Percentiles rank a stretch among this genome's conserved stretches.
These are phyloP conservation scores for Linnemannia exigua DNA, from an alignment of 192 early-diverging fungal genomes.

Conservation along the genomic window DNA sequence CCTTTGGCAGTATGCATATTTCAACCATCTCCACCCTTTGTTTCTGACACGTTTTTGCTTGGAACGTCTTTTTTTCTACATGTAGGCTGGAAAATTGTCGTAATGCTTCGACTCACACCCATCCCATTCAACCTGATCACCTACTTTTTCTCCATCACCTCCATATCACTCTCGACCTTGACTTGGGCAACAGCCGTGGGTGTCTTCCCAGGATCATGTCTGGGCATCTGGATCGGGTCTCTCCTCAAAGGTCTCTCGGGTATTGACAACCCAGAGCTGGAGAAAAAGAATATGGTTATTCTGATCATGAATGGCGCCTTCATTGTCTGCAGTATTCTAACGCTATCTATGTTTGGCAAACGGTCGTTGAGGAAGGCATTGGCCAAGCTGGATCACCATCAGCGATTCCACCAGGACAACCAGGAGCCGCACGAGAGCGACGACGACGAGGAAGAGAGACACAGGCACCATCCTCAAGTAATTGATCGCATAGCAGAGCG, in stretches of 20 bases:
- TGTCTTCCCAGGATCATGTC: slow-evolving; percentile 59
- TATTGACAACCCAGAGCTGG: slow-evolving; percentile 59
- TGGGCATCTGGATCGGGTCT: slow-evolving; percentile 63
- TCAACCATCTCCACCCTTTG: not conserved
- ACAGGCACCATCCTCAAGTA: not conserved
- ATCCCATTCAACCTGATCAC: slow-evolving; percentile 63
- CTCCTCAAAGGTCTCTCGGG: slow-evolving; percentile 58
- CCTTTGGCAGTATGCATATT: not conserved
- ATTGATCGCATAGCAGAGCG: not conserved
- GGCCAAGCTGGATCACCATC: slow-evolving; percentile 46
- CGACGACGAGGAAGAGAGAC: not conserved
- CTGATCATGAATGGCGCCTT: slow-evolving; percentile 59
- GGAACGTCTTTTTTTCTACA: not conserved
- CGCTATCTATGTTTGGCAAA: slow-evolving; percentile 60
- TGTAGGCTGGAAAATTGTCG: slow-evolving; percentile 63
- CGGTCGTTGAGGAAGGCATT: slow-evolving; percentile 59
- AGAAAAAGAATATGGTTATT: slow-evolving; percentile 58
- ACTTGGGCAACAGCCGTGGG: slow-evolving; percentile 56
- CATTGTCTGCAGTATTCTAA: slow-evolving; percentile 57
- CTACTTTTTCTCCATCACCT: slow-evolving; percentile 62
- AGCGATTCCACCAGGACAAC: not conserved
- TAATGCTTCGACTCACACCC: slow-evolving; percentile 59
- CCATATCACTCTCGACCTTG: slow-evolving; percentile 49
- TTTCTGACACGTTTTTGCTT: not conserved
- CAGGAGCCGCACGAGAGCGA: not conserved